Percentiles rank a stretch among this genome's conserved stretches.
phyloP scores from a whole-genome alignment of 305 asterid genomes.

The Salvia sclarea region DNA sequence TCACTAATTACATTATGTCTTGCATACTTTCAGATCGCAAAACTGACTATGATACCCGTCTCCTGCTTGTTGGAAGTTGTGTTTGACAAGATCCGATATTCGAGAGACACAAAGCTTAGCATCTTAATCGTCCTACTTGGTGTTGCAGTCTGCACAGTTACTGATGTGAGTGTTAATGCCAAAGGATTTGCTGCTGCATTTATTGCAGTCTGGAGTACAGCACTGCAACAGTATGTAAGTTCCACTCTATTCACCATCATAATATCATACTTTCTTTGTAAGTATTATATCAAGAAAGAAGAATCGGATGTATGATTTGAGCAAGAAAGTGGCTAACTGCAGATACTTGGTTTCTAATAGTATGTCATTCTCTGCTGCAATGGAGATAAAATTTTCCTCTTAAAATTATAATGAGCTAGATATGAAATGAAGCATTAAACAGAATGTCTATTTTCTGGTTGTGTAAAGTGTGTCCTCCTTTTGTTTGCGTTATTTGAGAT shows the following conservation, averaged over 20 bases:
- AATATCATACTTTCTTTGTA: conserved; percentile 1
- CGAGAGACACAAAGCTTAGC: conserved; percentile 61
- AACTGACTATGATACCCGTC: conserved; percentile 60
- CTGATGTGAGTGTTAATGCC: conserved; percentile 63
- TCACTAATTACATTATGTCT: conserved; percentile 34
- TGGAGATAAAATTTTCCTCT: conserved; percentile 11
- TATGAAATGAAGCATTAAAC: conserved; percentile 4
- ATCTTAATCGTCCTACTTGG: conserved; percentile 58
- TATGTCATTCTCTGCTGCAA: neutral
- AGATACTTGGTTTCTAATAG: conserved; percentile 13
- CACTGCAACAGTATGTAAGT: conserved; percentile 65
- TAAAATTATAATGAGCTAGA: conserved; percentile 6
- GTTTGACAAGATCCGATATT: conserved; percentile 56
- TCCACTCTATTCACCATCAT: conserved; percentile 15
- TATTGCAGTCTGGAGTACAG: conserved; percentile 63
- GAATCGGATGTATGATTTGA: conserved; percentile 14
- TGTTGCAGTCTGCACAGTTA: conserved; percentile 62
- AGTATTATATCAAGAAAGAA: neutral
- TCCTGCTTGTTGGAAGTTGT: conserved; percentile 60
- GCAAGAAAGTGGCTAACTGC: conserved; percentile 10
- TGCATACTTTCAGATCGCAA: conserved; percentile 49
- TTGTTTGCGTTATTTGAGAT: conserved; percentile 24
- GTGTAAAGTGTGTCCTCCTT: neutral
- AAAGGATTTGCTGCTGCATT: conserved; percentile 62
- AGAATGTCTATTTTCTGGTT: neutral